These are phyloP conservation scores for rapeseed (Brassica napus) DNA, from an alignment of 345 rosid genomes.

Conservation along the genomic window DNA sequence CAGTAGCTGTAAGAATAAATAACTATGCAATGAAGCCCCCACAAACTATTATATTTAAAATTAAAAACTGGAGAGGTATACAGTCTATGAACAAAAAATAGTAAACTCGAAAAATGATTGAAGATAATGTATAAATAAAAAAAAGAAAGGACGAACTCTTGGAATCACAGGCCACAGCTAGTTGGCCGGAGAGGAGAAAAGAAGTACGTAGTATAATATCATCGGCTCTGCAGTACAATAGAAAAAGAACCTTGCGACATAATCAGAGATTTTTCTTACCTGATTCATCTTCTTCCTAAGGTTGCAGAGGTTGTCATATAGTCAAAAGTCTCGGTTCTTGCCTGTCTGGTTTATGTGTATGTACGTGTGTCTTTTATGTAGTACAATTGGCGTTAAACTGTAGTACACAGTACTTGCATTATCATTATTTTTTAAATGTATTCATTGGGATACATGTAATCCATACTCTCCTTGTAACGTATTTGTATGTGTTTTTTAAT, in stretches of 20 bases:
- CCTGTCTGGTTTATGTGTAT: slow-evolving; percentile 1
- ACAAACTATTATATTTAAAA: not conserved
- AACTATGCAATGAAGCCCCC: slow-evolving; percentile 15
- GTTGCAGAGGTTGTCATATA: slow-evolving; percentile 1
- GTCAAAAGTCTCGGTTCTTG: not conserved
- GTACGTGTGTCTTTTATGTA: slow-evolving; percentile 17
- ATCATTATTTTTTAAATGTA: not conserved
- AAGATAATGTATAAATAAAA: not conserved
- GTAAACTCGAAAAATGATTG: slow-evolving; percentile 10
- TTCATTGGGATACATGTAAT: not conserved
- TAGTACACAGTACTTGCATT: slow-evolving; percentile 37
- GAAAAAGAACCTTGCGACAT: not conserved
- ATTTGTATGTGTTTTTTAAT: not conserved
- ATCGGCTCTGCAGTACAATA: slow-evolving; percentile 6
- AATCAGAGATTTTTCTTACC: slow-evolving; percentile 6
- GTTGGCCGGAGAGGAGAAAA: slow-evolving; percentile 15
- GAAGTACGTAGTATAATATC: slow-evolving; percentile 1
- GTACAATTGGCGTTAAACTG: slow-evolving; percentile 38
- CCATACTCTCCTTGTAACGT: not conserved
- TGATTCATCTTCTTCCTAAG: slow-evolving; percentile 14
- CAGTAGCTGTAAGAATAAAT: slow-evolving; percentile 8
- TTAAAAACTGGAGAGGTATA: not conserved
- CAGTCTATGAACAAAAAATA: not conserved
- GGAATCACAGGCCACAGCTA: slow-evolving; percentile 9
- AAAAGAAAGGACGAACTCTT: not conserved